Base-by-base conservation (phyloP, 2,329 filamentous ascomycete genomes). In the Spiromastix sp. region DNA sequence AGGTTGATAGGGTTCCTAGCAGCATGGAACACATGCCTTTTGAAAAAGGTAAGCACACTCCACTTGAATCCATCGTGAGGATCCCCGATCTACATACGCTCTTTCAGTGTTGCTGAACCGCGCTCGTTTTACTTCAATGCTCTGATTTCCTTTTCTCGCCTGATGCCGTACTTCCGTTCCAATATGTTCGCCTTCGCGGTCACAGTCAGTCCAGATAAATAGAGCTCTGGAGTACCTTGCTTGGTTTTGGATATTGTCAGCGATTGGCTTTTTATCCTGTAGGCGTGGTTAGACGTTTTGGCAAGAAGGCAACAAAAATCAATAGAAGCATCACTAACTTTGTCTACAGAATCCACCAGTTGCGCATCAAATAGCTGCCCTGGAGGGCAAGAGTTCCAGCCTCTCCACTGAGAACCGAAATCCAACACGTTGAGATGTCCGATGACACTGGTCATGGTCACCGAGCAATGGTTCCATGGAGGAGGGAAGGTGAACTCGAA, bases 191-290 rank as follows among this genome's bases (percentile, higher is more conserved):
- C 91, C 91, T 68, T 98, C 91, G 37, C 87, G 78, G 67, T 98
- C 91, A 60, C 91, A 96, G 70, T 98, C 91, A 1, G 91, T 98
- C 91, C 91, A 98, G 48, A 98, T 95, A 58, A 93, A 89, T 20
- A 98, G 68, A 9, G 79, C 76, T 37, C 70, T 73, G n/a, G 78
- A 71, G 53, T 73, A 72, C 41, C 72, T 72, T 12, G 91, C 89
- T 57, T 93, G 80, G 1, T 72, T 65, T 47, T 80, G 74, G 50
- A 98, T 91, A 52, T 98, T 98, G 20, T 78, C 71, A 7, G 87
- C 86, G 43, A 98, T 81, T 1, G 71, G 64, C 49, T 79, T 79
- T 53, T 87, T 93, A 51, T 87, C 79, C 76, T 87, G 45, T 32
- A 55, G 45, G 29, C 18, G 8, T 32, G 11, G 32, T 24, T 11